These are phyloP conservation scores for Podospora fimiseda DNA, from an alignment of 495 filamentous ascomycete species.

Conservation along the genomic window DNA sequence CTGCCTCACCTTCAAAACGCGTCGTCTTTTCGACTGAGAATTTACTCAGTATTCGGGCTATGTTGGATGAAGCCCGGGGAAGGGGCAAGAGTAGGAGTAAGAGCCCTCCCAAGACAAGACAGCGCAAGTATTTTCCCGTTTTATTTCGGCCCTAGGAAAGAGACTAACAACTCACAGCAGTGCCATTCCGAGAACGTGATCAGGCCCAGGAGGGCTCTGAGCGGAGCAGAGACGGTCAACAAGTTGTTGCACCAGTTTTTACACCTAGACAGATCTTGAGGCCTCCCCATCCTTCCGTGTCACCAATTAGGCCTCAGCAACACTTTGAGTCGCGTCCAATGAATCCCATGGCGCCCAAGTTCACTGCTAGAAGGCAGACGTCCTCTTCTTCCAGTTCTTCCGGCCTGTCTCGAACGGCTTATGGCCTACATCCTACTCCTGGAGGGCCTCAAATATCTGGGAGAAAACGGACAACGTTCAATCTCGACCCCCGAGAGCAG, in stretches of 20 bases:
- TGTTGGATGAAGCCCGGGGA: slow-evolving; percentile 1
- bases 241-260: too few relatives aligned
- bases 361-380: too few relatives aligned
- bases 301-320: too few relatives aligned
- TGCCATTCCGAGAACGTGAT: neutral
- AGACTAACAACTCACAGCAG: neutral
- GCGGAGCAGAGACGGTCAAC: too few relatives aligned
- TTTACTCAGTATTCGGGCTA: neutral
- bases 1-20: slow-evolving; percentile 5
- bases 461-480: neutral
- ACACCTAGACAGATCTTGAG: too few relatives aligned
- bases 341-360: neutral
- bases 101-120: neutral
- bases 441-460: neutral
- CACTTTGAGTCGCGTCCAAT: too few relatives aligned
- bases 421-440: neutral
- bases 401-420: neutral
- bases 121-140: too few relatives aligned
- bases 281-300: too few relatives aligned
- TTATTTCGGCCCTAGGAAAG: neutral
- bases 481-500: neutral
- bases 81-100: neutral
- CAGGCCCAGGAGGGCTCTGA: too few relatives aligned
- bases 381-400: neutral
- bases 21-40: slow-evolving; percentile 4